phyloP scores from a whole-genome alignment of 2,329 filamentous ascomycete genomes.

The Aspergillus fischeri region DNA sequence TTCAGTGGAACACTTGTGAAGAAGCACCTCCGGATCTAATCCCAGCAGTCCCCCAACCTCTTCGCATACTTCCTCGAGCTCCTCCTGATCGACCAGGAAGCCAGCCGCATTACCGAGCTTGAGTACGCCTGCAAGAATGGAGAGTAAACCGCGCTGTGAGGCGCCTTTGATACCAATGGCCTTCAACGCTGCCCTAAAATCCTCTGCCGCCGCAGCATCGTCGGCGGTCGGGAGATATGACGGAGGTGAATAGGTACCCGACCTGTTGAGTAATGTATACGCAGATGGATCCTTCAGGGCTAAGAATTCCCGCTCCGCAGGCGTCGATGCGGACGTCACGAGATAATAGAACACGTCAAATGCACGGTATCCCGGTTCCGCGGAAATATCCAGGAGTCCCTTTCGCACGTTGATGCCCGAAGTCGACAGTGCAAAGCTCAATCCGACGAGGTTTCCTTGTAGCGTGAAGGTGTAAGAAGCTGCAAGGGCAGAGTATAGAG shows the following conservation, averaged over 20 bases:
- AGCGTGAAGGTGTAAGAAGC: constrained; percentile 79
- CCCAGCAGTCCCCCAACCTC: constrained; percentile 85
- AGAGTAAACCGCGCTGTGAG: constrained; percentile 76
- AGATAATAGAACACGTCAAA: constrained; percentile 99
- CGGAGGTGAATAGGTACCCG: constrained; percentile 80
- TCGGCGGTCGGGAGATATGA: constrained; percentile 88
- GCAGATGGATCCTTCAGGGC: constrained; percentile 70
- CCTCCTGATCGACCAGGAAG: constrained; percentile 78
- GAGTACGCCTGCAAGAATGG: constrained; percentile 76
- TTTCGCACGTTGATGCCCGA: constrained; percentile 80
- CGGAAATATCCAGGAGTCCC: constrained; percentile 75
- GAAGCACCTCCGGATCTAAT: constrained; percentile 77
- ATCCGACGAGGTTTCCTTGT: constrained; percentile 70
- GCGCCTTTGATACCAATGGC: constrained; percentile 91
- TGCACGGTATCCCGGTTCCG: constrained; percentile 76
- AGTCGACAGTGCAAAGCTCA: constrained; percentile 73
- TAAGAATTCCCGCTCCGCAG: constrained; percentile 83
- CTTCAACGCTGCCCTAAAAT: constrained; percentile 82
- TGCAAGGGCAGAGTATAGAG: constrained; percentile 74
- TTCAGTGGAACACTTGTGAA: constrained; percentile 73
- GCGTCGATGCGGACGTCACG: constrained; percentile 82
- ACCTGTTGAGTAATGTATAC: constrained; percentile 76
- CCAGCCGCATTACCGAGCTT: constrained; percentile 90
- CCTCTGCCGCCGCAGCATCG: constrained; percentile 86
- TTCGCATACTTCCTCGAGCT: constrained; percentile 79